These are phyloP conservation scores for Penicillium bialowiezense DNA, from an alignment of 495 filamentous ascomycete genomes.

Conservation along the genomic window DNA sequence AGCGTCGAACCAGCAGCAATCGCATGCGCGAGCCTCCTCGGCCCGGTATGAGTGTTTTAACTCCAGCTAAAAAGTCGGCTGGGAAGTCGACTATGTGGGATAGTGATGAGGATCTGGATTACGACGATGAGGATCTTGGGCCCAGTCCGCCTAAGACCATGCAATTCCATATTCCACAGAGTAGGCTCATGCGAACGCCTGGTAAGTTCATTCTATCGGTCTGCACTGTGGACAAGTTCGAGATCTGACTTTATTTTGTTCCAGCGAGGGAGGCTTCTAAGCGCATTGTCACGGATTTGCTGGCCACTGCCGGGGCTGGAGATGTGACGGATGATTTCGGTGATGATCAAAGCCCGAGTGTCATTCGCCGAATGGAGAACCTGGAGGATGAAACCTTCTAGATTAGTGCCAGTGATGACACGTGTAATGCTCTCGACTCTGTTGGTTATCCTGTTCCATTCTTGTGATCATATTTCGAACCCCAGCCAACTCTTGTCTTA, in stretches of 20 bases:
- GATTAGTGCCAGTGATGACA: neutral
- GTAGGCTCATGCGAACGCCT: constrained; percentile 84
- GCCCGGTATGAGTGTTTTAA: constrained; percentile 78
- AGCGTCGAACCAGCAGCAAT: constrained; percentile 33
- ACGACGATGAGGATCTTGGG: constrained; percentile 56
- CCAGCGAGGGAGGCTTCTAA: constrained; percentile 87
- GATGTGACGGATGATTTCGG: constrained; percentile 43
- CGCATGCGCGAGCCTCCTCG: constrained; percentile 44
- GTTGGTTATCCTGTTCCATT: neutral
- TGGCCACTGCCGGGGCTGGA: constrained; percentile 68
- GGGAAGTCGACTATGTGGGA: constrained; percentile 53
- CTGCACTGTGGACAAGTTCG: neutral
- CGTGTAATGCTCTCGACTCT: too few species aligned
- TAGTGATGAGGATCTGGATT: constrained; percentile 59
- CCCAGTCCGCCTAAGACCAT: constrained; percentile 96
- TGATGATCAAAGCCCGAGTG: constrained; percentile 69
- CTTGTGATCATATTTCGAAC: neutral
- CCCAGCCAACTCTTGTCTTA: too few species aligned
- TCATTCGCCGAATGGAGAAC: constrained; percentile 64
- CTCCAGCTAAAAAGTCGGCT: constrained; percentile 47
- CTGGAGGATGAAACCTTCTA: constrained; percentile 73
- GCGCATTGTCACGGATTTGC: constrained; percentile 86
- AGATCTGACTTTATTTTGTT: constrained; percentile 2
- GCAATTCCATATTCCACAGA: constrained; percentile 89
- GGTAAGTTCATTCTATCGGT: constrained; percentile 52